Evolutionary conservation across 352 stramenopile genomes (phyloP).

Genomic region (Globisporangium paddicum): DNA sequence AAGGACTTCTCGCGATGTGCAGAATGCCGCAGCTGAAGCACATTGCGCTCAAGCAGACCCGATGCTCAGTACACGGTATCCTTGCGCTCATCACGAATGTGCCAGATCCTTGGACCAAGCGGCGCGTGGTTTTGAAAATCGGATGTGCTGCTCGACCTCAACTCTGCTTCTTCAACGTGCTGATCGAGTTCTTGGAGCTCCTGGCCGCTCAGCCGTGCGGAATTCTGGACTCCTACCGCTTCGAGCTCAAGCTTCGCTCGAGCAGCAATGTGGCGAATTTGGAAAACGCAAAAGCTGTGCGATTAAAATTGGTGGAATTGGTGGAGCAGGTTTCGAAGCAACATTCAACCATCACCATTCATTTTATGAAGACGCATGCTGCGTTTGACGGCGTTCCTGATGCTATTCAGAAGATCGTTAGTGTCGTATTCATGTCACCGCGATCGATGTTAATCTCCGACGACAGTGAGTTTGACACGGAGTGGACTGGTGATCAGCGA

Average conservation of each 20-base stretch:
- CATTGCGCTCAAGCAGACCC: slow-evolving; percentile 10
- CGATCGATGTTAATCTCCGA: neutral
- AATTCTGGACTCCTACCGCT: neutral
- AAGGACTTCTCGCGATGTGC: neutral
- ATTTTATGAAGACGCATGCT: slow-evolving; percentile 1
- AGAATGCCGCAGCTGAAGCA: neutral
- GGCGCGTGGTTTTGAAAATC: slow-evolving; percentile 1
- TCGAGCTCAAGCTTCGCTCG: slow-evolving; percentile 5
- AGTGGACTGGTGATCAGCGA: neutral
- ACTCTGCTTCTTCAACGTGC: neutral
- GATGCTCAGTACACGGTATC: neutral
- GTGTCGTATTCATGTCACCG: neutral
- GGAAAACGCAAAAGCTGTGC: neutral
- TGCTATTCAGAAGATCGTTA: neutral
- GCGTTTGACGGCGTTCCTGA: neutral
- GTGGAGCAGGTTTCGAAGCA: neutral
- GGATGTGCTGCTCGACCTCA: neutral
- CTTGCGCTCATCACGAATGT: slow-evolving; percentile 1
- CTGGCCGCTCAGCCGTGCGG: neutral
- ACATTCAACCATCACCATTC: neutral
- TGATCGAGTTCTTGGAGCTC: slow-evolving; percentile 3
- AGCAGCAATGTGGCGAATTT: neutral
- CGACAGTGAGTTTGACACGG: neutral
- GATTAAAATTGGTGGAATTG: neutral
- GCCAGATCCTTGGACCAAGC: neutral